Percentiles rank a stretch among this genome's conserved stretches.
These are phyloP conservation scores for Nematocida sp. DNA, from an alignment of 371 early-diverging fungal species.

Conservation along the genomic window DNA sequence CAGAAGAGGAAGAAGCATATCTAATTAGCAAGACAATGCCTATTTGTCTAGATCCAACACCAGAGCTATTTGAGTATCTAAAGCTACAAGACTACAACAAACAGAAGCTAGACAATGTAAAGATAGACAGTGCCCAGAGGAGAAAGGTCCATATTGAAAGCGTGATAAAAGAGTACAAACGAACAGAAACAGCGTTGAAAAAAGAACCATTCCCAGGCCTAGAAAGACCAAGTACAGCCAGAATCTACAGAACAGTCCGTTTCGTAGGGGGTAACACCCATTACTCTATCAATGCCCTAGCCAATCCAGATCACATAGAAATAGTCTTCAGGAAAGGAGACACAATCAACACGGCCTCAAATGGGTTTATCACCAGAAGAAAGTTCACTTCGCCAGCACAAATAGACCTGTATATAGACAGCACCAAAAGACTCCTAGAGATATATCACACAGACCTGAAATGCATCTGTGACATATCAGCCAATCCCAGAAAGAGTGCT, in stretches of 20 bases:
- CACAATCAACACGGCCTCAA: conserved; percentile 31
- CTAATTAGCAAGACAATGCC: conserved; percentile 19
- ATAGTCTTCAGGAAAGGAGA: conserved; percentile 47
- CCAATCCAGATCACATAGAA: conserved; percentile 39
- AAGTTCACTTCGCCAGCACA: conserved; percentile 39
- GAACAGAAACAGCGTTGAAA: conserved; percentile 1
- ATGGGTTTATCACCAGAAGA: conserved; percentile 37
- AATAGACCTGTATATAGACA: conserved; percentile 47
- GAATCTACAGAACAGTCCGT: conserved; percentile 33
- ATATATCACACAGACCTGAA: conserved; percentile 43
- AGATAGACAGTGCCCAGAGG: conserved; percentile 18
- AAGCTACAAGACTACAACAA: conserved; percentile 43
- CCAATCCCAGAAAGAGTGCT: conserved; percentile 25
- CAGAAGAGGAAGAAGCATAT: neutral
- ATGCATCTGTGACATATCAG: conserved; percentile 49
- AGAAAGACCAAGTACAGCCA: neutral
- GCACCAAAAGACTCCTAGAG: conserved; percentile 30
- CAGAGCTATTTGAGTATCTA: conserved; percentile 39
- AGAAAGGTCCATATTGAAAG: conserved; percentile 25
- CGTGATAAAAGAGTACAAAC: conserved; percentile 39
- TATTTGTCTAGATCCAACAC: conserved; percentile 37
- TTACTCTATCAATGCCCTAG: conserved; percentile 45
- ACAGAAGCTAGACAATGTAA: conserved; percentile 13
- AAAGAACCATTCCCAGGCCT: conserved; percentile 23
- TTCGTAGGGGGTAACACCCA: conserved; percentile 37